Evolutionary conservation across 148 eudicot genomes (phyloP).

Genomic region (Arctostaphylos glauca): DNA sequence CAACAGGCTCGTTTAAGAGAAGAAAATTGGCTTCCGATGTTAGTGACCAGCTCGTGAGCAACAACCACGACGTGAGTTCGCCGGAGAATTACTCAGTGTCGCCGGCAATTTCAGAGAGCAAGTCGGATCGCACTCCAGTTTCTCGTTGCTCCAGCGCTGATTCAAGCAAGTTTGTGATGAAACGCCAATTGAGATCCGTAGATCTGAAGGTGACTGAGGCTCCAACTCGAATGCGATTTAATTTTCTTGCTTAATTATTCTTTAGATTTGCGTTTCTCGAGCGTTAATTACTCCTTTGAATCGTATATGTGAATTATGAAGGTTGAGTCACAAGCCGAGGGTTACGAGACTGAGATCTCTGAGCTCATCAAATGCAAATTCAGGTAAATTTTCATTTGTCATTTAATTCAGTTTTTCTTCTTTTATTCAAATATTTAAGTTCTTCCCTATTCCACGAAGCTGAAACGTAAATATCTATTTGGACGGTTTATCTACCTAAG

Average conservation of each 20-base stretch:
- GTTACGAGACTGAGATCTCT: constrained; percentile 22
- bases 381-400: constrained; percentile 28
- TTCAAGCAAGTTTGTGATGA: neutral
- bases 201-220: constrained; percentile 34
- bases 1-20: constrained; percentile 17
- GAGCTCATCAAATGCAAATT: constrained; percentile 19
- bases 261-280: neutral
- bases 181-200: constrained; percentile 12
- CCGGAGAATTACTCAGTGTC: constrained; percentile 11
- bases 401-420: constrained; percentile 8
- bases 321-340: constrained; percentile 21
- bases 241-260: neutral
- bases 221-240: neutral
- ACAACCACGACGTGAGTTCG: neutral
- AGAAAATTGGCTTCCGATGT: constrained; percentile 19
- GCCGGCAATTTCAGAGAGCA: constrained; percentile 1
- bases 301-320: neutral
- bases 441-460: neutral
- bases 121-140: constrained; percentile 18
- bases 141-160: constrained; percentile 14
- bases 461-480: neutral
- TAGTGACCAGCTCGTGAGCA: neutral
- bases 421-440: neutral
- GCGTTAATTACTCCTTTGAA: neutral
- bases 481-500: neutral